Percentiles rank a stretch among this genome's conserved stretches.
Evolutionary conservation across 257 asterid species (phyloP).

Genomic region (Avicennia marina): DNA sequence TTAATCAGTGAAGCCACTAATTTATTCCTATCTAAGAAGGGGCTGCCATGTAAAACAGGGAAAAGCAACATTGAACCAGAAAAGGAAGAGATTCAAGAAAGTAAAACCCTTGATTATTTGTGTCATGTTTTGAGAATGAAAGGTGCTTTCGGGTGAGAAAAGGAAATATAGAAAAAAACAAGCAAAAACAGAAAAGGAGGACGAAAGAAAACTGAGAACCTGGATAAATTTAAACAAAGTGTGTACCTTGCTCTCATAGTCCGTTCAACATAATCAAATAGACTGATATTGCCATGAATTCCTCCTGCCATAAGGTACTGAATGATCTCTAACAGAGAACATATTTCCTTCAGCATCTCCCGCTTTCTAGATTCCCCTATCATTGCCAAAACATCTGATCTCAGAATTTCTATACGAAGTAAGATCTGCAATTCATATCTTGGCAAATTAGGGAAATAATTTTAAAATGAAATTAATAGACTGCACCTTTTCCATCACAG

Average conservation of each 20-base stretch:
- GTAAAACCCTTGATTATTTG: neutral
- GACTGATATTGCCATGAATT: constrained; percentile 69
- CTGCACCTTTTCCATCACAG: too few species aligned
- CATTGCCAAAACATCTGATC: constrained; percentile 35
- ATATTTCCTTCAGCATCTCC: constrained; percentile 75
- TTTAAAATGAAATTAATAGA: constrained; percentile 1
- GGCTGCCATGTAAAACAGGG: neutral
- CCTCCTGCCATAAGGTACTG: constrained; percentile 93
- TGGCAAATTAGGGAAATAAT: constrained; percentile 40
- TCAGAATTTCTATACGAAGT: constrained; percentile 88
- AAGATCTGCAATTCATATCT: constrained; percentile 92
- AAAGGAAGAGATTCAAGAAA: neutral
- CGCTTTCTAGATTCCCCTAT: constrained; percentile 55
- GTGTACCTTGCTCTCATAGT: constrained; percentile 78
- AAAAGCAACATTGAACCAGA: neutral
- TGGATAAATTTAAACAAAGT: constrained; percentile 4
- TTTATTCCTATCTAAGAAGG: neutral
- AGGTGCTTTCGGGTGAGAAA: neutral
- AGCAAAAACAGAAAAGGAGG: too few species aligned
- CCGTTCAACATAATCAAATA: constrained; percentile 75
- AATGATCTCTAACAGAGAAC: constrained; percentile 78
- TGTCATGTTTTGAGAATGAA: neutral
- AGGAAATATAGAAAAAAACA: too few species aligned
- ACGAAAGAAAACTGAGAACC: neutral
- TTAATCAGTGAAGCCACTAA: neutral